Evolutionary conservation across 1,139 yeast genomes (phyloP), one percentile per base, ranked within the genome.

Genomic region (Nakaseomyces glabratus): DNA sequence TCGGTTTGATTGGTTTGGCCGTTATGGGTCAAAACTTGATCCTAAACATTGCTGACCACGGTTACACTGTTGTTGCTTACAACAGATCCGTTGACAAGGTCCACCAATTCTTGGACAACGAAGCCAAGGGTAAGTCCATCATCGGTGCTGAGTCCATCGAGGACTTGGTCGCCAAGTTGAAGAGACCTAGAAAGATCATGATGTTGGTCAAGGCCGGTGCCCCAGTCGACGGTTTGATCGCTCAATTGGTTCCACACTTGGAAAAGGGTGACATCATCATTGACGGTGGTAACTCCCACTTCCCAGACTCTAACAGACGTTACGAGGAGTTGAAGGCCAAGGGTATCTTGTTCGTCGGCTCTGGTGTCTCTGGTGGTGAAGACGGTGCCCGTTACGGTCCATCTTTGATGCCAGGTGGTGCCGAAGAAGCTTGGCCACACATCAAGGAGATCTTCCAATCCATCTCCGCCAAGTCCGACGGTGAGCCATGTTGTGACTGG

Each of bases 401-500:
- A 45, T 88, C 97, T 47, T 75, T 90, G 67, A 90, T 90, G 98
- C 98, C 98, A 52, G 98, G 98, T 78, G 98, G 98, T 61, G 82
- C 86, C 62, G 74, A 71, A 51, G 96, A 82, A 56, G 98, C 98
- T 48, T 90, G 98, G 98, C 97, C 97, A 49, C 93, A 85, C 67
- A 82, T 90, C 60, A 90, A 90, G 76, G 79, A 76, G 43, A 90
- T 90, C 58, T 88, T 90, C 86, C 98, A 90, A 71, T 76, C 88
- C 42, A 82, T 90, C 55, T 69, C 97, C 40, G 98, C 98, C 59
- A 85, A 90, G 72, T 65, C 94, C 45, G 96, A 90, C 58, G 96
- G 95, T 55, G 96, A 90, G 69, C 95, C 98, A 61, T 90, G 98
- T 71, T 90, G 98, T 69, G 98, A 90, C 76, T 90, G 98, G 98